Evolutionary conservation across 1,284 basidiomycete genomes (phyloP).

Genomic region (Neonothopanus nambi): DNA sequence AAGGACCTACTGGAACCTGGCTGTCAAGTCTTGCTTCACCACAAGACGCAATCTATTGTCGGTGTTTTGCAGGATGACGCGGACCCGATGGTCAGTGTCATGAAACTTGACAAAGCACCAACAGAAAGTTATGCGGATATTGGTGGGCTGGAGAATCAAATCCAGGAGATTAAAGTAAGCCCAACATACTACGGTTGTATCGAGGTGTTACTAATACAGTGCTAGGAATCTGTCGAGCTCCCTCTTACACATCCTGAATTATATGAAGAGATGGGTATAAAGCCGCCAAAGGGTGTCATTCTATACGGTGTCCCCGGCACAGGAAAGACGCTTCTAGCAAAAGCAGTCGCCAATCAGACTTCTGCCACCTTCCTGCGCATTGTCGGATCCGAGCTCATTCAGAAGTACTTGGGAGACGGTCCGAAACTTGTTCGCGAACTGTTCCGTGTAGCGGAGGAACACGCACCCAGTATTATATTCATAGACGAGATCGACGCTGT

Average conservation of each 20-base stretch:
- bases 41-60: constrained; percentile 95
- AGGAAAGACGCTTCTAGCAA: constrained; percentile 96
- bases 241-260: constrained; percentile 98
- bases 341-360: constrained; percentile 98
- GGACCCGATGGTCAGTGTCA: constrained; percentile 97
- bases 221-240: constrained; percentile 94
- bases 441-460: constrained; percentile 96
- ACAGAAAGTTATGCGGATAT: constrained; percentile 99
- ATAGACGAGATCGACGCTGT: constrained; percentile 99
- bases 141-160: constrained; percentile 95
- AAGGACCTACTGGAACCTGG: constrained; percentile 97
- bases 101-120: constrained; percentile 99
- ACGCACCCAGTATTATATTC: constrained; percentile 98
- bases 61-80: constrained; percentile 96
- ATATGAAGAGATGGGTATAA: constrained; percentile 99
- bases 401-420: constrained; percentile 99
- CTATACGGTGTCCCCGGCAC: constrained; percentile 98
- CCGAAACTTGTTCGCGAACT: constrained; percentile 97
- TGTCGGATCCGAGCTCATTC: constrained; percentile 97
- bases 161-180: constrained; percentile 96
- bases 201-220: neutral
- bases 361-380: constrained; percentile 98
- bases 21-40: constrained; percentile 93
- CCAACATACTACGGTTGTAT: neutral
- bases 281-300: constrained; percentile 98